Evolutionary conservation across 495 filamentous ascomycete genomes (phyloP), one percentile per base, ranked within the genome.

Genomic region (Podospora fimiseda): DNA sequence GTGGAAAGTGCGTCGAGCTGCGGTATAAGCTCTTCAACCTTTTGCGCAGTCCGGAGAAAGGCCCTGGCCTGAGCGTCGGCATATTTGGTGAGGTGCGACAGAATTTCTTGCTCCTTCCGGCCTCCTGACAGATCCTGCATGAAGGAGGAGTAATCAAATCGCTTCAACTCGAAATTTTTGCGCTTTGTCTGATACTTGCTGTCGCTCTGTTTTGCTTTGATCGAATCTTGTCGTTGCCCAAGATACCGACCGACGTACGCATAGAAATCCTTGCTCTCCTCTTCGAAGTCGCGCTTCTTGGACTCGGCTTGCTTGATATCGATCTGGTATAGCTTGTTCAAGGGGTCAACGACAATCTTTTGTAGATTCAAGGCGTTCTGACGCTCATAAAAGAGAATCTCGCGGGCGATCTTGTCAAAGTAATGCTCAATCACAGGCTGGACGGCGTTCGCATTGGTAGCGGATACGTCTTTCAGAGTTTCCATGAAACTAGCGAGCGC

Each of bases 71-170:
- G 93, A 5, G 84, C 83, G 65, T 95, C 90, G 2, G 93, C 93
- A 66, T 90, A 99, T 65, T 87, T 92, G 16, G 93, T 97, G 38
- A 99, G 75, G 65, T 96, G 90, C 13, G 94, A 97, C 19, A 99
- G 74, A 18, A 99, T 87, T 65, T 97, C 93, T 65, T 97, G 93
- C 58, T 99, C 94, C 62, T 97, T 97, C 53, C 93, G 87, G 23
- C 93, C 93, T 20, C 93, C 93, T 60, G 96, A 93, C 9, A 99
- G 76, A 73, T 99, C 93, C 55, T 96, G 91, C 90, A 99, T 96
- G 65, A 97, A 99, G 9, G 90, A 95, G 15, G 90, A 96, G 68
- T 99, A 99, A 70, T 99, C 93, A 54, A 99, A 99, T 9, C 94
- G 85, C 70, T 90, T 96, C 37, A 99, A 74, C 70, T 99, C 93